phyloP scores from a whole-genome alignment of 73 alveolate species.

The Paramecium primaurelia region DNA sequence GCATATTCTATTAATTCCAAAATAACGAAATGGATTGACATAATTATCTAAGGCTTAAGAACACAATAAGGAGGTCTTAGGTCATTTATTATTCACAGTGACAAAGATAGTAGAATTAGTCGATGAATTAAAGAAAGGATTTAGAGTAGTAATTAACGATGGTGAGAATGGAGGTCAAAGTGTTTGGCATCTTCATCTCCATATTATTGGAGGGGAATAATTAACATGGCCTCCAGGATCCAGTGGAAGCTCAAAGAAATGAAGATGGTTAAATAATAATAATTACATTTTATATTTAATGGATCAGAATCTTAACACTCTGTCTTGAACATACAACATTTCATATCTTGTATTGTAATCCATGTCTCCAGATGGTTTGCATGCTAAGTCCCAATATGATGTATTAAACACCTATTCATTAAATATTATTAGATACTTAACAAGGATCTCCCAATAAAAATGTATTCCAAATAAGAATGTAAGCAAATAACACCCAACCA shows the following conservation, averaged over 20 bases:
- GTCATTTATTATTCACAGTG: conserved; percentile 83
- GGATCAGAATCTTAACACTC: conserved; percentile 56
- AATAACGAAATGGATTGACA: conserved; percentile 84
- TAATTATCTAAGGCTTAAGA: conserved; percentile 80
- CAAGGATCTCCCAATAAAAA: conserved; percentile 59
- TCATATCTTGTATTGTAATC: conserved; percentile 60
- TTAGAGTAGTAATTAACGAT: conserved; percentile 89
- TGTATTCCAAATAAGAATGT: conserved; percentile 48
- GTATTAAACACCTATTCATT: conserved; percentile 14
- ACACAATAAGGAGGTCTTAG: conserved; percentile 77
- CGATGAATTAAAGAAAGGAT: conserved; percentile 84
- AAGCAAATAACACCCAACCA: conserved; percentile 59
- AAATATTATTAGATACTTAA: not conserved
- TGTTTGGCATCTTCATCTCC: conserved; percentile 89
- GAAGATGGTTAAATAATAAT: not conserved
- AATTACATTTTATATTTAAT: not conserved
- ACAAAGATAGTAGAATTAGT: conserved; percentile 69
- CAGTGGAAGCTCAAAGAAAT: conserved; percentile 4
- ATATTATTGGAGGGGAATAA: conserved; percentile 93
- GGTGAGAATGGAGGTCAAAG: conserved; percentile 88
- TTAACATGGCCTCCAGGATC: conserved; percentile 64
- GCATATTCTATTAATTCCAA: conserved; percentile 92
- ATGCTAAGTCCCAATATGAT: conserved; percentile 54
- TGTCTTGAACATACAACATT: conserved; percentile 51
- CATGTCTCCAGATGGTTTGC: conserved; percentile 55